Conservation (phyloP, 495 filamentous ascomycete species). For the Xylaria palmicola region DNA sequence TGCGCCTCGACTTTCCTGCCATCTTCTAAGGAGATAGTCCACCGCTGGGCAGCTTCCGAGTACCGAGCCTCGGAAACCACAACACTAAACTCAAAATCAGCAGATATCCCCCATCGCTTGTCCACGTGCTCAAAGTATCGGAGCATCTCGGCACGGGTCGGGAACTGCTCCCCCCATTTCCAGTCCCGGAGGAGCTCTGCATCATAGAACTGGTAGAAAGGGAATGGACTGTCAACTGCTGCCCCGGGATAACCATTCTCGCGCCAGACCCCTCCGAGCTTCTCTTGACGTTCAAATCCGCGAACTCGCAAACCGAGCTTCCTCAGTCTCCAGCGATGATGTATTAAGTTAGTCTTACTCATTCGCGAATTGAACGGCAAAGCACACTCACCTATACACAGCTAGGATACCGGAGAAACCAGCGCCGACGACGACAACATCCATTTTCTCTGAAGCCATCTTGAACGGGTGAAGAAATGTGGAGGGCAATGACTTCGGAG, state of each 20-base stretch:
- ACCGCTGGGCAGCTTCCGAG: slow-evolving; percentile 37
- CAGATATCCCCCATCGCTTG: slow-evolving; percentile 46
- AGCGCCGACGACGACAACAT: no score
- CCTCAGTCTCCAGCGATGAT: no score
- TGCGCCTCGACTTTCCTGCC: slow-evolving; percentile 43
- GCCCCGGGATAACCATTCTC: slow-evolving; percentile 57
- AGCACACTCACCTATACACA: no score
- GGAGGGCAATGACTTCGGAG: no score
- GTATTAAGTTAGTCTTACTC: no score
- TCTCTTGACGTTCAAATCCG: no score
- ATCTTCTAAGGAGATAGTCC: slow-evolving; percentile 49
- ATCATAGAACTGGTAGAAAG: slow-evolving; percentile 48
- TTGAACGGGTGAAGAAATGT: no score
- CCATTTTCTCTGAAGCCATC: no score
- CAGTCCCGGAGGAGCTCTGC: background rate
- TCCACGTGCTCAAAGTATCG: slow-evolving; percentile 59
- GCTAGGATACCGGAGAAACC: no score
- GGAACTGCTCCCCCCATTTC: background rate
- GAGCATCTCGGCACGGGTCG: slow-evolving; percentile 35
- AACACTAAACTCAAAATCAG: slow-evolving; percentile 52
- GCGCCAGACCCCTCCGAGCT: slow-evolving; percentile 55
- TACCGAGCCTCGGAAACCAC: slow-evolving; percentile 49
- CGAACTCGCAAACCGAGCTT: no score
- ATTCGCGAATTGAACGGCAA: no score
- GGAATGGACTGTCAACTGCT: slow-evolving; percentile 51